Evolutionary conservation across 495 filamentous ascomycete genomes (phyloP).

Genomic region (Annulohypoxylon moriforme): DNA sequence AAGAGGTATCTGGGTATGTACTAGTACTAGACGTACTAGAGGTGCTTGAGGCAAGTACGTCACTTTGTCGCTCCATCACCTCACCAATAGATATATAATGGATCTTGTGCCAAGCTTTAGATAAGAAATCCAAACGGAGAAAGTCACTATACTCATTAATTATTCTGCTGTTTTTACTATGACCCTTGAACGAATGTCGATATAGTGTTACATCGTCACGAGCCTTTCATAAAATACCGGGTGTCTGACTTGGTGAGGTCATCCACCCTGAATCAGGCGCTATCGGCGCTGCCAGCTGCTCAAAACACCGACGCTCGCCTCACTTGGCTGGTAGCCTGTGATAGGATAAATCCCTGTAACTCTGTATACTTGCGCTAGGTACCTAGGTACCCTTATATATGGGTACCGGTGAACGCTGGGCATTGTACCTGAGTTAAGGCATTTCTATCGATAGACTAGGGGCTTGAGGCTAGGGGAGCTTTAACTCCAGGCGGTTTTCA

Average conservation of each 20-base stretch:
- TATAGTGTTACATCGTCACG: constrained; percentile 30
- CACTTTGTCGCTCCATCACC: constrained; percentile 9
- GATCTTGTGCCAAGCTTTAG: constrained; percentile 18
- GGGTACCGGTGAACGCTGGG: not conserved
- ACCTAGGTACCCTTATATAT: not conserved
- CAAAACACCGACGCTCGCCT: constrained; percentile 10
- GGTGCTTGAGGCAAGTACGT: no score
- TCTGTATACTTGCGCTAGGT: not conserved
- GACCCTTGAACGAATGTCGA: constrained; percentile 11
- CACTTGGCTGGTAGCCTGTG: constrained; percentile 3
- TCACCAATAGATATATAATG: not conserved
- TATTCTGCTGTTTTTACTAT: constrained; percentile 17
- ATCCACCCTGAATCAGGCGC: constrained; percentile 40
- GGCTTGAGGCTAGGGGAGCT: constrained; percentile 1
- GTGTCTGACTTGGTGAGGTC: constrained; percentile 44
- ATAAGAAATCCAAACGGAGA: not conserved
- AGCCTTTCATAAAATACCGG: constrained; percentile 35
- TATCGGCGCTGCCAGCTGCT: constrained; percentile 41
- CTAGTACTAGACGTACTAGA: no score
- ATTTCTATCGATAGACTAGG: constrained; percentile 35
- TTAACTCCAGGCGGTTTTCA: constrained; percentile 5
- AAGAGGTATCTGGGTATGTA: not conserved
- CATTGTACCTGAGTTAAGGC: constrained; percentile 35
- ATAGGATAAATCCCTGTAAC: constrained; percentile 1
- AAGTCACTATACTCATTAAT: constrained; percentile 6